Evolutionary conservation across 345 rosid species (phyloP), one percentile per base, ranked within the genome.

Genomic region (Lepidium aucheri): DNA sequence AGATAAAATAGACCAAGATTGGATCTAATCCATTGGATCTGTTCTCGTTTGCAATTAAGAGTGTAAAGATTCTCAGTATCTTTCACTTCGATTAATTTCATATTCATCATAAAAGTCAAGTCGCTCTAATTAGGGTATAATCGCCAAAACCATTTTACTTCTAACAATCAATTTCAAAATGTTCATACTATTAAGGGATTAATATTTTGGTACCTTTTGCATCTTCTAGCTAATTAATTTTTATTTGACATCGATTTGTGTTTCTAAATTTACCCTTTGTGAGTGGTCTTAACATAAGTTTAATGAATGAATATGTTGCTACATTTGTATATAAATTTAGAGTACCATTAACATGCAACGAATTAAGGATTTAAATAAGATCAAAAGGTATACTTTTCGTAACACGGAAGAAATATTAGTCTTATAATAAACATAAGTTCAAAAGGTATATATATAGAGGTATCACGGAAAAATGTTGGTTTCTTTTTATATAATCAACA

Each of bases 31-130:
- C 69, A 54, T 10, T 62, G 49, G 55, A 70, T 62, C 39, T 35
- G 68, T 62, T 70, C 44, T 15, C 20, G 2, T 14, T 45, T 42
- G 9, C 34, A 35, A 32, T 40, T 34, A 24, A 24, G 45, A 56
- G 32, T 11, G 43, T 61, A 43, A 63, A 70, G 75, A 70, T 70
- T 53, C 75, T 44, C 24, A 63, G 69, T 63, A 70, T 69, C 54
- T 62, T 36, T 53, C 34, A 53, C 38, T 53, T 28, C 42, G 39
- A 36, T 53, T 56, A 52, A 33, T 7, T 16, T 44, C 64, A 15
- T 43, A 43, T 62, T 51, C 36, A 33, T 36, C 61, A 60, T 35
- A 53, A 43, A 61, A 61, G 41, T 26, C 6, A 26, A 26, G 30
- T 34, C 24, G 40, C 52, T 38, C 52, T 47, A 15, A 32, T 53